These are phyloP conservation scores for Eimeria acervulina DNA, from an alignment of 169 alveolate genomes.

Conservation along the genomic window DNA sequence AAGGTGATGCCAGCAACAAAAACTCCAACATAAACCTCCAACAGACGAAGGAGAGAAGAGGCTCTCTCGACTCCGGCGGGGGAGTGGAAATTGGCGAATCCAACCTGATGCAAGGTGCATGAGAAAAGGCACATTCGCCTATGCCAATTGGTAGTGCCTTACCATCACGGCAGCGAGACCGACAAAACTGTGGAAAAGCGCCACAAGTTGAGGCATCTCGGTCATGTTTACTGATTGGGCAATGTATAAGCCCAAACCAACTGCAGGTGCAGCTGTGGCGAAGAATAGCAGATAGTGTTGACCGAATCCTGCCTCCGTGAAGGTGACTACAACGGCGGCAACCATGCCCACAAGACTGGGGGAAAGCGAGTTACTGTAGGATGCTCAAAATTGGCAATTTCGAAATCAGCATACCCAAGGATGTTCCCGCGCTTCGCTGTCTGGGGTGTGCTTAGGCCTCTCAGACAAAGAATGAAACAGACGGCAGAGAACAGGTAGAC, in stretches of 20 bases:
- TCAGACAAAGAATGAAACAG: conserved; percentile 85
- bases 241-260: conserved; percentile 80
- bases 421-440: conserved; percentile 88
- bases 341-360: conserved; percentile 86
- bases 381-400: background rate
- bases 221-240: conserved; percentile 79
- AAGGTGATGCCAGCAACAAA: conserved; percentile 96
- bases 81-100: conserved; percentile 83
- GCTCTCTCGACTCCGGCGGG: conserved; percentile 66
- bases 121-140: background rate
- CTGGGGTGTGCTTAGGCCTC: conserved; percentile 86
- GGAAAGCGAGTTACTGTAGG: too few species aligned
- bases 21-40: conserved; percentile 90
- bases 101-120: conserved; percentile 61
- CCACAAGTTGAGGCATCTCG: conserved; percentile 95
- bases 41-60: conserved; percentile 27
- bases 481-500: conserved; percentile 84
- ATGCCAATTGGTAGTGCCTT: conserved; percentile 87
- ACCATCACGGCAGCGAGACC: conserved; percentile 97
- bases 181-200: conserved; percentile 97
- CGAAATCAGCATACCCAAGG: conserved; percentile 81
- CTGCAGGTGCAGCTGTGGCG: conserved; percentile 83
- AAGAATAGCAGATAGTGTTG: conserved; percentile 80
- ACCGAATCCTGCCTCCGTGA: conserved; percentile 86
- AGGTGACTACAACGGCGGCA: conserved; percentile 85